phyloP scores from a whole-genome alignment of 1,139 yeast species.

The Blastobotrys persicus region DNA sequence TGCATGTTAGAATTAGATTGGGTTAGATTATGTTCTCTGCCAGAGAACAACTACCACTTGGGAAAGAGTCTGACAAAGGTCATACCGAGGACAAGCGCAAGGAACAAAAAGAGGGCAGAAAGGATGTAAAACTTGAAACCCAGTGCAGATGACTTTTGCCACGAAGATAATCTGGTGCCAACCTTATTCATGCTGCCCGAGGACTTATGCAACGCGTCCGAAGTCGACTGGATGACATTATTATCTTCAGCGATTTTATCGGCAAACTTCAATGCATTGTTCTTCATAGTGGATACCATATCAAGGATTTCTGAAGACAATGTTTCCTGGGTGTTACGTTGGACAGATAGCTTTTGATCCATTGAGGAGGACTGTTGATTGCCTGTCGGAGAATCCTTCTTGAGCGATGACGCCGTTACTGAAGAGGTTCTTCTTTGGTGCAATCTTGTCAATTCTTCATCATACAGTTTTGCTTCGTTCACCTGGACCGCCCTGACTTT shows the following conservation, averaged over 20 bases:
- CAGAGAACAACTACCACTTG: conserved; percentile 34
- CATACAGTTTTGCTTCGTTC: conserved; percentile 15
- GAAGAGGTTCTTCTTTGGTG: not conserved
- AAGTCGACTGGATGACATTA: conserved; percentile 35
- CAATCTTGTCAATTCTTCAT: conserved; percentile 7
- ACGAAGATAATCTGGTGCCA: conserved; percentile 35
- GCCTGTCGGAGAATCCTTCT: conserved; percentile 6
- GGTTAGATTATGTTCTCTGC: no score
- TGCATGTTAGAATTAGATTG: not conserved
- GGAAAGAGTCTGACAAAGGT: conserved; percentile 39
- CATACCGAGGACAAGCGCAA: conserved; percentile 37
- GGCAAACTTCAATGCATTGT: conserved; percentile 45
- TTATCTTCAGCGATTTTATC: conserved; percentile 39
- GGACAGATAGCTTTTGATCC: conserved; percentile 32
- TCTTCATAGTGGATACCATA: conserved; percentile 51
- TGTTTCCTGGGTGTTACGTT: conserved; percentile 42
- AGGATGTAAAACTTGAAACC: conserved; percentile 43
- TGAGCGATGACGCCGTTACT: not conserved
- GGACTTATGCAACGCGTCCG: conserved; percentile 37
- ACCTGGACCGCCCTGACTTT: conserved; percentile 21
- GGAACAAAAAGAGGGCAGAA: conserved; percentile 37
- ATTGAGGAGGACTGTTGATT: conserved; percentile 15
- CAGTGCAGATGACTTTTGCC: conserved; percentile 37
- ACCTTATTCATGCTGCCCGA: conserved; percentile 37
- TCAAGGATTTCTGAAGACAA: conserved; percentile 48